phyloP scores from a whole-genome alignment of 331 rosid species.

The Cydonia oblonga region DNA sequence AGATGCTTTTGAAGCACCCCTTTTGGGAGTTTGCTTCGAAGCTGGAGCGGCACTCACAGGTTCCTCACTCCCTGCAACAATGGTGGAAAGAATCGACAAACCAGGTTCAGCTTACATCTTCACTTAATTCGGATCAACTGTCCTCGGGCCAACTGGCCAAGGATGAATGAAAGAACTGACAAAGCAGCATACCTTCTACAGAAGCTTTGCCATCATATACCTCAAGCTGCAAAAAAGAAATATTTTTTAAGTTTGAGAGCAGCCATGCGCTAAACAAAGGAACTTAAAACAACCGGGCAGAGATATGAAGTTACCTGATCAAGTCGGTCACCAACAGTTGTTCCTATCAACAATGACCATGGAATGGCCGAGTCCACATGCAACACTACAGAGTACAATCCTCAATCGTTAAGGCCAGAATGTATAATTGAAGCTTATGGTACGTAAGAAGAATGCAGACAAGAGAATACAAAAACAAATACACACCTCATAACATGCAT shows the following conservation, averaged over 20 bases:
- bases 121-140: not conserved
- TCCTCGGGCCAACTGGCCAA: not conserved
- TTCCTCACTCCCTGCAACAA: conserved; percentile 38
- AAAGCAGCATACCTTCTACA: conserved; percentile 70
- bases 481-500: conserved; percentile 78
- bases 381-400: conserved; percentile 48
- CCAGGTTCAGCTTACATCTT: not conserved
- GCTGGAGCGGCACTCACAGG: conserved; percentile 20
- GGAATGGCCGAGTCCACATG: conserved; percentile 83
- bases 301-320: conserved; percentile 49
- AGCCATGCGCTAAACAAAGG: not conserved
- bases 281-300: not conserved
- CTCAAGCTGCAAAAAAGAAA: conserved; percentile 58
- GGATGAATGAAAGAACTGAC: no score
- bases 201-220: conserved; percentile 64
- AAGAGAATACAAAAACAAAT: not conserved
- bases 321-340: conserved; percentile 62
- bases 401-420: conserved; percentile 6
- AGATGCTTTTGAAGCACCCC: conserved; percentile 45
- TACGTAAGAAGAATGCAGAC: not conserved
- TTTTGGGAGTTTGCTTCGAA: conserved; percentile 49
- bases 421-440: not conserved
- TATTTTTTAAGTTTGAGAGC: not conserved
- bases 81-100: conserved; percentile 1
- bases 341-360: conserved; percentile 84